A percentile compares a stretch with the other conserved stretches of the same genome.
Conservation (phyloP, 2,329 filamentous ascomycete species). For the Pseudodiploospora longispora region DNA sequence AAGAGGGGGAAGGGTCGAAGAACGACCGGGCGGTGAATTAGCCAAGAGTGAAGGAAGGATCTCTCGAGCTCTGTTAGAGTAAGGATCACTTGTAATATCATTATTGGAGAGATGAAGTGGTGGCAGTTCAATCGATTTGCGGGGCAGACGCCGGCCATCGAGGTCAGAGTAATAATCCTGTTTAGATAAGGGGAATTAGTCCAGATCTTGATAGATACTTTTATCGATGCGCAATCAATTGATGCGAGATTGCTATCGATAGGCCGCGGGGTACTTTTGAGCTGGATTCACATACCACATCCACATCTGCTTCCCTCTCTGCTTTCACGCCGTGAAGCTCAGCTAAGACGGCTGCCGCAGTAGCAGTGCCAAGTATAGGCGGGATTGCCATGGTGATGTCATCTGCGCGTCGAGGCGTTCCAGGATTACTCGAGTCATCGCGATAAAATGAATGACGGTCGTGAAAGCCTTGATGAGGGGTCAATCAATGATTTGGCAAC, state of each 20-base stretch:
- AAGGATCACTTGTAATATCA: slow-evolving; percentile 67
- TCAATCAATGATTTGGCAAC: slow-evolving; percentile 10
- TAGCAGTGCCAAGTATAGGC: slow-evolving; percentile 49
- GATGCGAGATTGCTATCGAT: slow-evolving; percentile 14
- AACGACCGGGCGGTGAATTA: slow-evolving; percentile 76
- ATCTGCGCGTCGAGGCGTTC: slow-evolving; percentile 60
- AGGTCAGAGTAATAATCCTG: slow-evolving; percentile 64
- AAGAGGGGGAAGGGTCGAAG: slow-evolving; percentile 78
- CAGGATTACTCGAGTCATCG: slow-evolving; percentile 58
- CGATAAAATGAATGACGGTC: slow-evolving; percentile 49
- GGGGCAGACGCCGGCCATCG: slow-evolving; percentile 54
- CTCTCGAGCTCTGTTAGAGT: slow-evolving; percentile 58
- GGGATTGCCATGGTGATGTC: slow-evolving; percentile 48
- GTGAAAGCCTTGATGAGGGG: slow-evolving; percentile 18
- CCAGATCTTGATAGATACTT: neutral
- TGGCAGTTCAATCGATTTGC: slow-evolving; percentile 65
- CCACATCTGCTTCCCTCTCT: slow-evolving; percentile 70
- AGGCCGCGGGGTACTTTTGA: slow-evolving; percentile 16
- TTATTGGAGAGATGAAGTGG: slow-evolving; percentile 52
- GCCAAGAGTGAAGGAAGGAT: slow-evolving; percentile 75
- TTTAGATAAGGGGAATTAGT: neutral
- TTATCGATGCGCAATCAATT: slow-evolving; percentile 4
- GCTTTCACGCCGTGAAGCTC: slow-evolving; percentile 72
- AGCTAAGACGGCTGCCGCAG: slow-evolving; percentile 77
- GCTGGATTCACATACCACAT: slow-evolving; percentile 50